Evolutionary conservation across 768 basidiomycete species (phyloP), one percentile per base, ranked within the genome.

Genomic region (Phlebiopsis flavidoalba): DNA sequence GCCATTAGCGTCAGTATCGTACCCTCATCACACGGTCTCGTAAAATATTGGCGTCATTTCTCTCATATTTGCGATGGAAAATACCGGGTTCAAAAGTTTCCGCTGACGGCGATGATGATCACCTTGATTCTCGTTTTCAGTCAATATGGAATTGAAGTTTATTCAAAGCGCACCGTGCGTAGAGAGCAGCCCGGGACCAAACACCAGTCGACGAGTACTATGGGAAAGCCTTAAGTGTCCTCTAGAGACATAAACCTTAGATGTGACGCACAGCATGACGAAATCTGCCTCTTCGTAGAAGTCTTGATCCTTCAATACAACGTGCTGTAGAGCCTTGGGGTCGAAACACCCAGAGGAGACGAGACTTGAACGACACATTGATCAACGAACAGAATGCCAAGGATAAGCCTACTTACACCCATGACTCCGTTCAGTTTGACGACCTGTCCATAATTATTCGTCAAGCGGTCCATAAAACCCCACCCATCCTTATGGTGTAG

Each of bases 71-170:
- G 51, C 61, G 47, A 61, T 61, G 0, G 71, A 71, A 59, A 73
- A 73, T 17, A 67, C 69, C 0, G 72, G 70, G 54, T 70, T 72
- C 45, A 72, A 58, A 54, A 71, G 63, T 64, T 71, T 72, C 6
- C 26, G 26, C 59, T 71, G 70, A 22, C 64, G 67, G 45, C 64
- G 58, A 51, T 71, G 70, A 49, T 49, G 48, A 3, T 19, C 48
- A 21, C 48, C 48, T 31, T 31, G 3, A 31, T 6, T n/a, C 26
- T 6, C 26, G 26, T 6, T 31, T 6, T 31, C 3, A 31, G 26
- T 6, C 26, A 6, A 6, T 31, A 31, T 6, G 26, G 26, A 31
- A 3, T 6, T 2, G 6, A 31, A 31, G 26, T 2, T 6, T 31
- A 31, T 6, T 31, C n/a, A 31, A 6, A 6, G 6, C 26, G 26